phyloP scores from a whole-genome alignment of 106 monocot species.

The Acorus calamus region DNA sequence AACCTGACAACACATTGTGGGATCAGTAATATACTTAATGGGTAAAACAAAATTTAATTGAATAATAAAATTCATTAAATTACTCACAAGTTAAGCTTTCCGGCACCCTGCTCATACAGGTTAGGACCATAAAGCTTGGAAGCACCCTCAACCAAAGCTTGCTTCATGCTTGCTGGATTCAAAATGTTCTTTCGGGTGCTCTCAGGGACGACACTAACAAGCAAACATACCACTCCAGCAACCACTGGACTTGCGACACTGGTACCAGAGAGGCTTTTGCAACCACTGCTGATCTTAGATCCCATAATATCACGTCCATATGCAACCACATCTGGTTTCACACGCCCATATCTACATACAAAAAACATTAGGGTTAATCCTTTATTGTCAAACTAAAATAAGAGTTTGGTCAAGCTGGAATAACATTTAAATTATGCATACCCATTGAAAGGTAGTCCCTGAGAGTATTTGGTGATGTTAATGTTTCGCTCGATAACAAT shows the following conservation, averaged over 20 bases:
- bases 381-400: too few species aligned
- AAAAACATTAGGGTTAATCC: not conserved
- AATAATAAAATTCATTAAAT: not conserved
- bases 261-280: slow-evolving; percentile 95
- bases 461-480: too few species aligned
- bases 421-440: too few species aligned
- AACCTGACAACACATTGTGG: slow-evolving; percentile 27
- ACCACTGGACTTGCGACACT: slow-evolving; percentile 99
- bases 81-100: slow-evolving; percentile 88
- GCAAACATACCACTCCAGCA: slow-evolving; percentile 94
- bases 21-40: too few species aligned
- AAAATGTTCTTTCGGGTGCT: slow-evolving; percentile 52
- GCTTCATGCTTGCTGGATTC: slow-evolving; percentile 99
- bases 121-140: slow-evolving; percentile 82
- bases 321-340: slow-evolving; percentile 97
- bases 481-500: too few species aligned
- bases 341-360: slow-evolving; percentile 73
- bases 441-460: too few species aligned
- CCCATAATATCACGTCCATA: slow-evolving; percentile 97
- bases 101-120: slow-evolving; percentile 95
- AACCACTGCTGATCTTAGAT: slow-evolving; percentile 93
- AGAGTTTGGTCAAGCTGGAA: too few species aligned
- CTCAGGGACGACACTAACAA: slow-evolving; percentile 79
- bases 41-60: slow-evolving; percentile 1
- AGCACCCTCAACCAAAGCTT: slow-evolving; percentile 97